Conservation (phyloP, 768 basidiomycete species). For the Polyporus arcularius region DNA sequence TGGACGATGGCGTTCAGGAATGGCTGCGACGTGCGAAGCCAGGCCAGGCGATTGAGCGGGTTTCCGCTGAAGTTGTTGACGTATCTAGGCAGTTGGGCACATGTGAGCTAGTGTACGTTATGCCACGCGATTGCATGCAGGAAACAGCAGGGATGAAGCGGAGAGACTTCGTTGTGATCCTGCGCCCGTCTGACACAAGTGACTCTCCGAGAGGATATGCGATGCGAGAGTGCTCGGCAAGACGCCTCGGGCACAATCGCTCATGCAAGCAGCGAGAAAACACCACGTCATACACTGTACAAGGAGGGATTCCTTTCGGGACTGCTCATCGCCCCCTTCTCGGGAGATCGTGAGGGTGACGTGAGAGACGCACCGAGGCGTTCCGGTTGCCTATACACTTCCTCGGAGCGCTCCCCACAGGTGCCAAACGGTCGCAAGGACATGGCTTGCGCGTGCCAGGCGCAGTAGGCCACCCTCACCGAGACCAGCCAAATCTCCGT, state of each 20-base stretch:
- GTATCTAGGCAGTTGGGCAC: conserved; percentile 33
- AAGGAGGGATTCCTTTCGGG: too few species aligned
- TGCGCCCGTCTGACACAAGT: background rate
- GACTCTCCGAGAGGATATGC: background rate
- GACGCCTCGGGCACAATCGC: too few species aligned
- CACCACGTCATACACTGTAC: too few species aligned
- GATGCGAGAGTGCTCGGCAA: background rate
- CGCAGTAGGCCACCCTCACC: background rate
- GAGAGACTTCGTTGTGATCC: background rate
- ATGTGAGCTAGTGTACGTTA: conserved; percentile 6
- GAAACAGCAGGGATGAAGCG: conserved; percentile 12
- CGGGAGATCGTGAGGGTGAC: background rate
- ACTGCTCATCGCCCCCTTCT: too few species aligned
- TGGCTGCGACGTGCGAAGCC: conserved; percentile 71
- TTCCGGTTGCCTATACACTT: background rate
- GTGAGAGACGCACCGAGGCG: background rate
- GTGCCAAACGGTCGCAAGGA: too few species aligned
- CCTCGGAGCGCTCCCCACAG: too few species aligned
- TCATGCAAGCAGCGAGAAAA: too few species aligned
- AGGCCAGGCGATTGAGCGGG: conserved; percentile 78
- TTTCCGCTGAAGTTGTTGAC: conserved; percentile 61
- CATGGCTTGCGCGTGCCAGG: background rate
- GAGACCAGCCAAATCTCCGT: background rate
- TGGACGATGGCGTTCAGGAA: conserved; percentile 75
- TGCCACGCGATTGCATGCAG: conserved; percentile 10